Evolutionary conservation across 2,329 filamentous ascomycete genomes (phyloP), one percentile per base, ranked within the genome.

Genomic region (Diaporthe citrichinensis): DNA sequence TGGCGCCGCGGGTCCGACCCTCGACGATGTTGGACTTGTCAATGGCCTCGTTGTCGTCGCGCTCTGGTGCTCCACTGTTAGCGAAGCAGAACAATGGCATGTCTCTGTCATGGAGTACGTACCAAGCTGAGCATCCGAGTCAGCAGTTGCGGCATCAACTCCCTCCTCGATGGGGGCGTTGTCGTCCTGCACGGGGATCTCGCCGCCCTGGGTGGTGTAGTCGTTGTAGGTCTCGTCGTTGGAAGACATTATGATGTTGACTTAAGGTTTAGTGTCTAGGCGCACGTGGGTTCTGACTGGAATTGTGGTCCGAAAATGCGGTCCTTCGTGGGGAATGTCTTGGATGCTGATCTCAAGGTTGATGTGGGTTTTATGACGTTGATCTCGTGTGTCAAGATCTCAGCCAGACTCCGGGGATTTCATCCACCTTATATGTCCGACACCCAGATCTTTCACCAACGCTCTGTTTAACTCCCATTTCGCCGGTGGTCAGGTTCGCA

Each of bases 21-120:
- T 80, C 75, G 51, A 84, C 65, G 12, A 83, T 79, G 58, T 83
- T 84, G 10, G 62, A 77, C 74, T 80, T 69, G 61, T 84, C 79
- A 34, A 83, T 83, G 1, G 81, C 82, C 67, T 82, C 81, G 0
- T 79, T 81, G 3, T 83, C 82, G 73, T 84, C 81, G 20, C 79
- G 78, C 61, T 78, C 80, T 83, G 36, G 4, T 23, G 0, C 5
- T 25, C 41, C 23, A n/a, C 31, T 9, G 36, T 69, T 51, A 71
- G 57, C 28, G 20, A n/a, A 4, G 25, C 36, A 12, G 23, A 3
- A 12, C n/a, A 17, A 1, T 15, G 31, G 6, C 4, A 3, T 20
- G 6, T 5, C 20, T 0, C n/a, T 15, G n/a, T 55, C 3, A 31
- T 41, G 25, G 25, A 31, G 2, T 15, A 53, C 77, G 41, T 68